phyloP scores from a whole-genome alignment of 306 rosid species.

The Trifolium dubium region DNA sequence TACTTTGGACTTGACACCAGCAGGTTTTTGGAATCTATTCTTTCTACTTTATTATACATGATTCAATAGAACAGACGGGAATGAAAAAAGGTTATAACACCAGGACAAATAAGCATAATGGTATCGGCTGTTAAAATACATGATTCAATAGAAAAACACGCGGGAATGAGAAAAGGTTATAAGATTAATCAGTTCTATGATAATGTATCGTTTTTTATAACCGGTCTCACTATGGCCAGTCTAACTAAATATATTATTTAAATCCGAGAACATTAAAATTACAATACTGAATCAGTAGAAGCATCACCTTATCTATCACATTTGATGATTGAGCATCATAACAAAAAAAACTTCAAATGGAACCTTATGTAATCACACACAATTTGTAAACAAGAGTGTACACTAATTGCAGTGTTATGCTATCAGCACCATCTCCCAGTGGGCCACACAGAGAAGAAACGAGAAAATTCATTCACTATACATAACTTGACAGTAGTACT shows the following conservation, averaged over 20 bases:
- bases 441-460: not conserved
- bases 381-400: not conserved
- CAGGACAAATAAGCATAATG: too few relatives aligned
- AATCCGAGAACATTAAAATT: not conserved
- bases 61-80: slow-evolving; percentile 4
- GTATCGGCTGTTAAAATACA: too few relatives aligned
- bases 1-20: not conserved
- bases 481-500: slow-evolving; percentile 8
- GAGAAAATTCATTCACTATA: not conserved
- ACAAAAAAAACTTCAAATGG: not conserved
- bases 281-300: slow-evolving; percentile 7
- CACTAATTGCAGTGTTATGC: not conserved
- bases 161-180: too few relatives aligned
- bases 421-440: not conserved
- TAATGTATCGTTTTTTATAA: too few relatives aligned
- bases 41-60: not conserved
- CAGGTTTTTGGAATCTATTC: not conserved
- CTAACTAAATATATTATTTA: not conserved
- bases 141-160: too few relatives aligned
- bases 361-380: not conserved
- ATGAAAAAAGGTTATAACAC: not conserved
- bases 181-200: not conserved
- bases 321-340: not conserved
- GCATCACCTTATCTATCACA: not conserved
- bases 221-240: too few relatives aligned